These are phyloP conservation scores for Buddleja alternifolia DNA, from an alignment of 257 asterid species.

Conservation along the genomic window DNA sequence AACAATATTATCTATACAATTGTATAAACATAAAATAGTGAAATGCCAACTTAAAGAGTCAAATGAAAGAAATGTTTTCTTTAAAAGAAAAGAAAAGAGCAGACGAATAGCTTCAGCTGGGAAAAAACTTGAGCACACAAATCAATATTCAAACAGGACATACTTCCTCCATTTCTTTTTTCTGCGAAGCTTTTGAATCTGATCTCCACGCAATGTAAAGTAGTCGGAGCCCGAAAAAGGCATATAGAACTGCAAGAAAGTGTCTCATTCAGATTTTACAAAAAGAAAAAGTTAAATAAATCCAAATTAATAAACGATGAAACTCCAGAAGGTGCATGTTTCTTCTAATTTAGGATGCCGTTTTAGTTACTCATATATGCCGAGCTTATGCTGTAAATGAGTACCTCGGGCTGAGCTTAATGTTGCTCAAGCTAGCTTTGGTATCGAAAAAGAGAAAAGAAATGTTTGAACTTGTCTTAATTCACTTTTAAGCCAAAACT, in stretches of 20 bases:
- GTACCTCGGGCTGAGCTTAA: neutral
- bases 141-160: constrained; percentile 19
- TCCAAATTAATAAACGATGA: neutral
- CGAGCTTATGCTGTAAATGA: neutral
- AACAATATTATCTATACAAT: neutral
- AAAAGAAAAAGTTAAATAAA: neutral
- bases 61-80: neutral
- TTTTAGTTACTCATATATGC: neutral
- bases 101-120: neutral
- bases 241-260: constrained; percentile 55
- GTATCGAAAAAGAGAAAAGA: neutral
- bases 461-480: neutral
- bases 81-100: neutral
- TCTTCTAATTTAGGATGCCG: neutral
- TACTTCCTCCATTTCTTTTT: constrained; percentile 70
- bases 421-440: neutral
- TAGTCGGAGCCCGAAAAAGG: constrained; percentile 62
- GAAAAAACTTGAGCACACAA: neutral
- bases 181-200: constrained; percentile 60
- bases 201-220: constrained; percentile 69
- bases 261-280: neutral
- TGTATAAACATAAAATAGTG: neutral
- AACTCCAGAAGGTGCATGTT: neutral
- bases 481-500: constrained; percentile 10
- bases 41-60: neutral